Evolutionary conservation across 148 eudicot genomes (phyloP), one percentile per base, ranked within the genome.

Genomic region (Pharnaceum exiguum): DNA sequence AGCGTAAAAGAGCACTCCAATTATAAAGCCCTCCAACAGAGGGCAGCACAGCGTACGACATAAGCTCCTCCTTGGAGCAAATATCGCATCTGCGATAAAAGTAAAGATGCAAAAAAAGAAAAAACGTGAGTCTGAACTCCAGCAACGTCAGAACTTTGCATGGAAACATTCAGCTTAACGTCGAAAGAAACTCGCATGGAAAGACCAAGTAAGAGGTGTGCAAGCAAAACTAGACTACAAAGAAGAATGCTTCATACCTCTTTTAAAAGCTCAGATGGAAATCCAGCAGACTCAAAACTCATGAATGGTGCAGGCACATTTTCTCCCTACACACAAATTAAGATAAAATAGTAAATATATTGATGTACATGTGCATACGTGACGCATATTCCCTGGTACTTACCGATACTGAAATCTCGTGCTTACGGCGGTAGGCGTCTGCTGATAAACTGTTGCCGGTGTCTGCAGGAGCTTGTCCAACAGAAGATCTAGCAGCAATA

Each of bases 31-130:
- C 85, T 83, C 70, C 61, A 68, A 68, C 69, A 79, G 72, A 79
- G 85, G 89, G 91, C 67, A 45, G 76, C 88, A 79, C 96, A 88
- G 96, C 73, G 86, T 88, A 80, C 96, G 96, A 88, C 91, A 88
- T 88, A 73, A 75, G 82, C 91, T 88, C 96, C 96, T 78, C 90
- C 85, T 63, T 71, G 95, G 99, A 93, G 99, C 95, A 85, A 89
- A 93, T 89, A 89, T 93, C 99, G 99, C 99, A 89, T 79, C 99
- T 93, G 90, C 78, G 83, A 82, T 86, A 82, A 78, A 72, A 71
- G 80, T 75, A 73, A 42, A 83, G 61, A 79, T 58, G 74, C 72
- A 69, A 82, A 57, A 66, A 26, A 78, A 51, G 29, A 57, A 52
- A 67, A 63, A 83, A 74, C 71, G 69, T 61, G 80, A 82, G 79